Percentiles rank a stretch among this genome's conserved stretches.
Evolutionary conservation across 2,329 filamentous ascomycete species (phyloP).

Genomic region (Lomentospora prolificans): DNA sequence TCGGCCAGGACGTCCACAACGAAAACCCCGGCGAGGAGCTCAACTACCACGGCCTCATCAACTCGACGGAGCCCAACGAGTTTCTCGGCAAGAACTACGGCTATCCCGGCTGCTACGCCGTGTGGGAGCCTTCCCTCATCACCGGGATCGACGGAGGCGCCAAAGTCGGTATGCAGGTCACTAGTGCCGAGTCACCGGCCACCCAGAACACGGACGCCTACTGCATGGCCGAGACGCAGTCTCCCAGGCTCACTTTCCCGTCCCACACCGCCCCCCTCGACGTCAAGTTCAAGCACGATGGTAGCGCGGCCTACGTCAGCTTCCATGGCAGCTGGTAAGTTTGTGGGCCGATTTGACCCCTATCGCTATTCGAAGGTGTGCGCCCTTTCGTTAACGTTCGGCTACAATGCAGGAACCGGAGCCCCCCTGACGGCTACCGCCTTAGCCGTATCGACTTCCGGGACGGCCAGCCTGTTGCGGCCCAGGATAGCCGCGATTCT

Average conservation of each 20-base stretch:
- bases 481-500: slow-evolving; percentile 26
- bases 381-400: slow-evolving; percentile 1
- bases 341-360: neutral
- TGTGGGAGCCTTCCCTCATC: slow-evolving; percentile 43
- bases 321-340: slow-evolving; percentile 52
- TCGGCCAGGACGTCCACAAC: slow-evolving; percentile 50
- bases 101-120: slow-evolving; percentile 59
- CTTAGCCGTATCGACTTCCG: slow-evolving; percentile 26
- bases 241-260: slow-evolving; percentile 46
- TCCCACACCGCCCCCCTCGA: slow-evolving; percentile 59
- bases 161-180: neutral
- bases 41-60: slow-evolving; percentile 58
- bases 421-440: slow-evolving; percentile 26
- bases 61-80: slow-evolving; percentile 28
- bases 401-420: slow-evolving; percentile 18
- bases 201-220: neutral
- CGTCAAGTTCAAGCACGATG: slow-evolving; percentile 47
- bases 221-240: slow-evolving; percentile 36
- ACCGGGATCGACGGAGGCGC: neutral
- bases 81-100: slow-evolving; percentile 48
- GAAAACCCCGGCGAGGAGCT: slow-evolving; percentile 69
- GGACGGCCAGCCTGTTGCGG: slow-evolving; percentile 23
- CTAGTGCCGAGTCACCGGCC: neutral
- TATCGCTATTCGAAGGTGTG: neutral
- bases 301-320: slow-evolving; percentile 46